Base-by-base conservation (phyloP, 228 moss, liverwort and hornwort genomes). In the Sphagnum magellanicum region DNA sequence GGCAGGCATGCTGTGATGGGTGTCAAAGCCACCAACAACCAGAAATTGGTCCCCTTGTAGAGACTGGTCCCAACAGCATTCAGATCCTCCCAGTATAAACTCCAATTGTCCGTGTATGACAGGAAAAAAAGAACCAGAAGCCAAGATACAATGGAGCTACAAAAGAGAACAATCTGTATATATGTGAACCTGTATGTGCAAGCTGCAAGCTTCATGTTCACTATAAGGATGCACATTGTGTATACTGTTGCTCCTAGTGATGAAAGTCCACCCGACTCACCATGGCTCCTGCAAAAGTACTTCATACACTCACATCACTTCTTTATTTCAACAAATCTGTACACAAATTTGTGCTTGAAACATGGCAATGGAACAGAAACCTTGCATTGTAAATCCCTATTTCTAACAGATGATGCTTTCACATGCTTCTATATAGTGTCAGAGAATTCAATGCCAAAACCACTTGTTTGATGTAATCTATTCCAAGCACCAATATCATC, bases 201-300 rank as follows among this genome's bases (percentile, higher is more conserved):
- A 32, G 64, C 71, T 68, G 82, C 66, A 13, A 90, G 80, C 50
- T 92, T 90, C 47, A 86, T 48, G 51, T 86, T 95, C 5, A 95
- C 92, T 50, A 86, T 89, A 47, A 92, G 80, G 10, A 92, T 67
- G 1, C 65, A 81, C 68, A 84, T 74, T 0, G 85, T 47, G 63
- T 89, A 95, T 6, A 85, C 71, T 48, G 77, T 81, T 65, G 79
- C 66, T 73, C 95, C 95, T 14, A 95, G 72, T 51, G 76, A 74
- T 81, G 85, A 82, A 6, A 92, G 52, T 59, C 76, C 79, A n/a
- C 80, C 68, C 50, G 90, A 85, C 51, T 84, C 92, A 49, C 92
- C 92, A 57, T 69, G 55, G 53, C 53, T 49, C 53, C 91, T 84
- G 74, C 77, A 73, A 7, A 74, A 32, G 32, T 32, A 32, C 32